These are phyloP conservation scores for Pseudogymnoascus sp. DNA, from an alignment of 2,329 filamentous ascomycete species.

Conservation along the genomic window DNA sequence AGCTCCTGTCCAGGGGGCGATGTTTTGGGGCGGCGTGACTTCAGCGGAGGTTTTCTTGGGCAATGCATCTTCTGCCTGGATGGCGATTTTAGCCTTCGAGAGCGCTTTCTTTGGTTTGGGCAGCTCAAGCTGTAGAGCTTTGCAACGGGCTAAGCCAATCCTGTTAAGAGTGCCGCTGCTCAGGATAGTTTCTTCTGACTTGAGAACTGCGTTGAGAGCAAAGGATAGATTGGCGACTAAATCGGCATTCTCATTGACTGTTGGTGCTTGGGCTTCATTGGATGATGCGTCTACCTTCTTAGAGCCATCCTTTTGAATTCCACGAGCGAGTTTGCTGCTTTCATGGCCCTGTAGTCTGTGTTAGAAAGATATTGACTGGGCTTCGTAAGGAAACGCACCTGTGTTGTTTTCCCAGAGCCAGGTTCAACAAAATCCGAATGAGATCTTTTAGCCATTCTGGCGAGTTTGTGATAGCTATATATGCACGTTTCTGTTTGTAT, in stretches of 20 bases:
- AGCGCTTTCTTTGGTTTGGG: constrained; percentile 1
- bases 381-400: not conserved
- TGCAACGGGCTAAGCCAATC: constrained; percentile 3
- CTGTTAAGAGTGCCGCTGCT: constrained; percentile 5
- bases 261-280: not conserved
- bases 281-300: not conserved
- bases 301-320: constrained; percentile 48
- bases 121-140: constrained; percentile 7
- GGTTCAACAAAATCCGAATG: constrained; percentile 2
- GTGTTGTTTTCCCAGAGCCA: not conserved
- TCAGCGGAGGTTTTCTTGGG: constrained; percentile 6
- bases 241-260: not conserved
- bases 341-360: not conserved
- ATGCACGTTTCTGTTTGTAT: not conserved
- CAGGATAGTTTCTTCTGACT: not conserved
- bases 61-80: not conserved
- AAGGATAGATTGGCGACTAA: constrained; percentile 2
- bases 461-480: not conserved
- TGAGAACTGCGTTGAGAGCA: not conserved
- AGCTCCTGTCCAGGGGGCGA: constrained; percentile 46
- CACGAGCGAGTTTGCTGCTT: constrained; percentile 47
- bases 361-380: not conserved
- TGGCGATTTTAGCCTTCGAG: not conserved
- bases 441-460: not conserved
- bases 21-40: constrained; percentile 19